Evolutionary conservation across 176 grass and related monocot species (phyloP).

Genomic region (Avena sativa): DNA sequence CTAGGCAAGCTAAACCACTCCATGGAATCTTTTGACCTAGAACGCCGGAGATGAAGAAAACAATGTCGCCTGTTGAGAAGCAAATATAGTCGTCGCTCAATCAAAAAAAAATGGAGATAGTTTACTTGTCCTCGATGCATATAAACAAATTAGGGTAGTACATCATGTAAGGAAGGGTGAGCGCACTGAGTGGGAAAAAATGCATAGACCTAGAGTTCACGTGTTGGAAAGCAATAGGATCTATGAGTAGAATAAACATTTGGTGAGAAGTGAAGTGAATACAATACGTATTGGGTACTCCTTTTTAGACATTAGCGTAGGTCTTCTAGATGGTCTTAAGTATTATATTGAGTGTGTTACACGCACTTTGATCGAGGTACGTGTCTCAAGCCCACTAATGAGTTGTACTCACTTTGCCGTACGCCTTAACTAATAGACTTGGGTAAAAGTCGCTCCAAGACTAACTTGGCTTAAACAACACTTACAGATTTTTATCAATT

Average conservation of each 20-base stretch:
- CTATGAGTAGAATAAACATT: background rate
- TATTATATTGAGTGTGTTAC: background rate
- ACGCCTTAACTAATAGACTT: background rate
- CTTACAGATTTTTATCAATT: background rate
- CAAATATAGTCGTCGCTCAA: background rate
- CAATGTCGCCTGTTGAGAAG: background rate
- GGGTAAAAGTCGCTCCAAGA: background rate
- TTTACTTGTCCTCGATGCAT: background rate
- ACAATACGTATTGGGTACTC: background rate
- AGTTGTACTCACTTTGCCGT: background rate
- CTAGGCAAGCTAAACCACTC: conserved; percentile 19
- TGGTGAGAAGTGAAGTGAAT: background rate
- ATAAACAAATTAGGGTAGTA: background rate
- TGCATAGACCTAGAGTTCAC: background rate
- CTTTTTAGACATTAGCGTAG: background rate
- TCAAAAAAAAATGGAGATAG: background rate
- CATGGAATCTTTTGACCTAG: conserved; percentile 43
- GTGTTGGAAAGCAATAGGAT: background rate
- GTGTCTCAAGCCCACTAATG: background rate
- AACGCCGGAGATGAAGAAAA: background rate
- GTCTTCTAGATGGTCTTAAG: background rate
- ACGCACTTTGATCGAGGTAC: background rate
- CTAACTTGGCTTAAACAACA: background rate
- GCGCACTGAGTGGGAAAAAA: background rate
- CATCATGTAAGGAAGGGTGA: too few species aligned